phyloP scores from a whole-genome alignment of 345 rosid species.

The Eucalyptus cladocalyx region DNA sequence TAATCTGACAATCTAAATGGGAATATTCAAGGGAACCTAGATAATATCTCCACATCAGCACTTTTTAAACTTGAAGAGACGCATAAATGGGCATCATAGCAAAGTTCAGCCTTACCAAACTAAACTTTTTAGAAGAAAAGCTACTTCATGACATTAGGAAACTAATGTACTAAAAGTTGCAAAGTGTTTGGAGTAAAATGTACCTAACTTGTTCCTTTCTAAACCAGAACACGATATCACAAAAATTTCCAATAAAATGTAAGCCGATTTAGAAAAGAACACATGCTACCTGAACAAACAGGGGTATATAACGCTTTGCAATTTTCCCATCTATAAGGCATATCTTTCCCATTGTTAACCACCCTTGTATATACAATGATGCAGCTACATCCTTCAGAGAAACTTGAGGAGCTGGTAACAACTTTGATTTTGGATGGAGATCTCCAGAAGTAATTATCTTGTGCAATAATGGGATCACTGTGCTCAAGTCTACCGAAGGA shows the following conservation, averaged over 20 bases:
- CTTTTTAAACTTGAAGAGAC: background rate
- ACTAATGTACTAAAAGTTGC: background rate
- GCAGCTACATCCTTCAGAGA: slow-evolving; percentile 57
- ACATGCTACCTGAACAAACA: slow-evolving; percentile 71
- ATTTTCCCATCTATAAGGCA: slow-evolving; percentile 87
- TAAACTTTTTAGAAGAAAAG: background rate
- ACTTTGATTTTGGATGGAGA: slow-evolving; percentile 49
- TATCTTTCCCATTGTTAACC: slow-evolving; percentile 93
- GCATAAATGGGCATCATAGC: background rate
- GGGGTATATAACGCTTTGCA: slow-evolving; percentile 83
- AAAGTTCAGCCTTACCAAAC: background rate
- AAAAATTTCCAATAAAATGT: background rate
- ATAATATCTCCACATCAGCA: background rate
- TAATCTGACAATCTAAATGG: background rate
- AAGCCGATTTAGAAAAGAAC: background rate
- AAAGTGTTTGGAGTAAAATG: background rate
- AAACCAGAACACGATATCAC: background rate
- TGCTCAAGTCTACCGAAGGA: slow-evolving; percentile 61
- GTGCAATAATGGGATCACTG: slow-evolving; percentile 54
- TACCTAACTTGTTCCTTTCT: background rate
- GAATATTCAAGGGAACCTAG: background rate
- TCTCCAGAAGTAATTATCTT: slow-evolving; percentile 72
- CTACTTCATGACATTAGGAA: background rate
- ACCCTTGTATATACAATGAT: slow-evolving; percentile 68
- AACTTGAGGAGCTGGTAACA: slow-evolving; percentile 34